phyloP scores from a whole-genome alignment of 441 rosid genomes.

The Aquilaria agallochum region DNA sequence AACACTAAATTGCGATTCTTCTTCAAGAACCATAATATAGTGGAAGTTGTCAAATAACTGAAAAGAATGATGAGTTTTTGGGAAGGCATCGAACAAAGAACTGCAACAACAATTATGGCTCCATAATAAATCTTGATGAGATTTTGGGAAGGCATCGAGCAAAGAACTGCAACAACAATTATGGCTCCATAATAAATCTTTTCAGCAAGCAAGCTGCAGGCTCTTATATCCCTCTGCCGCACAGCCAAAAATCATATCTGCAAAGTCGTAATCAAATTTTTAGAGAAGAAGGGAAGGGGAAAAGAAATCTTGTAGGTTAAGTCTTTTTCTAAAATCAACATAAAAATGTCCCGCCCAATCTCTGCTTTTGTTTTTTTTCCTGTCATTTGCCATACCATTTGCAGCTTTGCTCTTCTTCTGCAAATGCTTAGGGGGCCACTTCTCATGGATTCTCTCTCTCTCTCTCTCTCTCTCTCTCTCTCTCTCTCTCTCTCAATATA shows the following conservation, averaged over 20 bases:
- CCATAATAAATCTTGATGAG: background rate
- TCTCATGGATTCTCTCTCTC: background rate
- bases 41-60: background rate
- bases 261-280: background rate
- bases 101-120: background rate
- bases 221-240: constrained; percentile 16
- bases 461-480: too few species aligned
- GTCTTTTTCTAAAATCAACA: too few species aligned
- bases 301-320: too few species aligned
- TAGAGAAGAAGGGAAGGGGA: too few species aligned
- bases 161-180: background rate
- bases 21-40: background rate
- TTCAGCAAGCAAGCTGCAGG: constrained; percentile 6
- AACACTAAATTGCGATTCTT: too few species aligned
- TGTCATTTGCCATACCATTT: constrained; percentile 13
- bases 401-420: background rate
- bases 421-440: background rate
- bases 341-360: background rate
- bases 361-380: background rate
- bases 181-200: background rate
- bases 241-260: constrained; percentile 19
- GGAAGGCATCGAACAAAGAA: background rate
- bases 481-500: background rate
- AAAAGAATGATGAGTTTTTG: too few species aligned
- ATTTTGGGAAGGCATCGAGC: too few species aligned